phyloP scores from a whole-genome alignment of 2,329 filamentous ascomycete species.

The Fusarium stilboides region DNA sequence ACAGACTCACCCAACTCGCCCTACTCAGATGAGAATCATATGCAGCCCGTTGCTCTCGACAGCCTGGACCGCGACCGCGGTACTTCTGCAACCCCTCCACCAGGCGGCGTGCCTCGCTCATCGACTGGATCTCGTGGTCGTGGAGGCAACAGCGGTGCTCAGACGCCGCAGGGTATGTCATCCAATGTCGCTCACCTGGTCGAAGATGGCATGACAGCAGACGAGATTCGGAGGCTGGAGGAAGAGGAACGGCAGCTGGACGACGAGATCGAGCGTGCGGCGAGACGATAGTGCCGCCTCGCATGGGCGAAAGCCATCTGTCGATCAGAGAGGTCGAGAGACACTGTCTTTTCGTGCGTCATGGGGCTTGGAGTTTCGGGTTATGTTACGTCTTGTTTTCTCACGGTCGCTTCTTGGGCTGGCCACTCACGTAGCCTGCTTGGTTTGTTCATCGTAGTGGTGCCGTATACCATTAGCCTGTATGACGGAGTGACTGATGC shows the following conservation, averaged over 20 bases:
- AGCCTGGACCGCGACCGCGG: slow-evolving; percentile 28
- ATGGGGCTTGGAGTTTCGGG: slow-evolving; percentile 48
- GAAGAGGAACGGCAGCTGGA: slow-evolving; percentile 72
- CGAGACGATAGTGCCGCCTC: slow-evolving; percentile 44
- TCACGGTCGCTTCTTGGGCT: slow-evolving; percentile 24
- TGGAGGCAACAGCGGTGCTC: slow-evolving; percentile 35
- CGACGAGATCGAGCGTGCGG: slow-evolving; percentile 67
- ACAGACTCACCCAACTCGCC: slow-evolving; percentile 60
- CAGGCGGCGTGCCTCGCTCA: slow-evolving; percentile 28
- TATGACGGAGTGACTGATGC: slow-evolving; percentile 7
- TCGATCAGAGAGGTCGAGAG: slow-evolving; percentile 15
- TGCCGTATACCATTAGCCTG: slow-evolving; percentile 13
- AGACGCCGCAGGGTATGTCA: slow-evolving; percentile 53
- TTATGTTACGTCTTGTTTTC: slow-evolving; percentile 25
- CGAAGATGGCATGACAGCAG: slow-evolving; percentile 73
- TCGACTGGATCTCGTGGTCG: slow-evolving; percentile 39
- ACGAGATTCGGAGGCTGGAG: slow-evolving; percentile 69
- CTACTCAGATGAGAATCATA: slow-evolving; percentile 59
- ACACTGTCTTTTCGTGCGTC: slow-evolving; percentile 30
- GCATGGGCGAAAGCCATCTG: slow-evolving; percentile 19
- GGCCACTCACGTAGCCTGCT: slow-evolving; percentile 31
- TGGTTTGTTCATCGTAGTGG: slow-evolving; percentile 34
- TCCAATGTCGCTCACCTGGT: slow-evolving; percentile 66
- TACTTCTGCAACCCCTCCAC: slow-evolving; percentile 23
- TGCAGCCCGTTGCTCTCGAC: slow-evolving; percentile 48